Evolutionary conservation across 352 stramenopile species (phyloP), one percentile per base, ranked within the genome.

Genomic region (Phytophthora ohioensis): DNA sequence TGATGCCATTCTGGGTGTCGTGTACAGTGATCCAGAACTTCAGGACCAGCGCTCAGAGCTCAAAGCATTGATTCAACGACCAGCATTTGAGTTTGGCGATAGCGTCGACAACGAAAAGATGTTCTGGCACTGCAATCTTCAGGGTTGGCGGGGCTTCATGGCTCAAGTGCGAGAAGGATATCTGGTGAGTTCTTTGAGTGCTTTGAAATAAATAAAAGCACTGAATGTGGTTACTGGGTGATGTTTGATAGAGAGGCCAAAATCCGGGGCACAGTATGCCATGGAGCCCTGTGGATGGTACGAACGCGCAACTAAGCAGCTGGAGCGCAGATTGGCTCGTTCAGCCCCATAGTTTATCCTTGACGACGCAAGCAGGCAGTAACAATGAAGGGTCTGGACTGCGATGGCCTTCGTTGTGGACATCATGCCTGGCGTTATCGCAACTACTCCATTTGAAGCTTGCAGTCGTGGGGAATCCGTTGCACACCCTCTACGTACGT

Each of bases 111-210:
- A 61, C 13, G 36, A 5, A 13, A 36, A 42, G 35, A 35, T 27
- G 9, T n/a, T 31, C 17, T 1, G 49, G 46, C 69, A 64, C 13
- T 73, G 64, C 41, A 70, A 75, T 45, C 48, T 78, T 35, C 35
- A 45, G 1, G 70, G 70, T 2, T 75, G 70, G 70, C 43, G 35
- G 27, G 49, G 54, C 39, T 78, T 78, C 21, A 49, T 78, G 17
- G 70, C 70, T 3, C 70, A 78, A 73, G 52, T 78, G 7, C 66
- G 70, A 30, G 65, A 78, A 67, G 66, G 51, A 21, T 74, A 75
- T 13, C 31, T 78, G 66, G 70, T 78, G 36, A 38, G 65, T 69
- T 21, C 21, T 11, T 4, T 35, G 17, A 30, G 3, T 27, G 21
- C 10, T n/a, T 34, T 27, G 21, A 36, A 31, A 35, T 27, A 27